Percentiles rank a stretch among this genome's conserved stretches.
Evolutionary conservation across 768 basidiomycete species (phyloP).

Genomic region (Auriscalpium vulgare): DNA sequence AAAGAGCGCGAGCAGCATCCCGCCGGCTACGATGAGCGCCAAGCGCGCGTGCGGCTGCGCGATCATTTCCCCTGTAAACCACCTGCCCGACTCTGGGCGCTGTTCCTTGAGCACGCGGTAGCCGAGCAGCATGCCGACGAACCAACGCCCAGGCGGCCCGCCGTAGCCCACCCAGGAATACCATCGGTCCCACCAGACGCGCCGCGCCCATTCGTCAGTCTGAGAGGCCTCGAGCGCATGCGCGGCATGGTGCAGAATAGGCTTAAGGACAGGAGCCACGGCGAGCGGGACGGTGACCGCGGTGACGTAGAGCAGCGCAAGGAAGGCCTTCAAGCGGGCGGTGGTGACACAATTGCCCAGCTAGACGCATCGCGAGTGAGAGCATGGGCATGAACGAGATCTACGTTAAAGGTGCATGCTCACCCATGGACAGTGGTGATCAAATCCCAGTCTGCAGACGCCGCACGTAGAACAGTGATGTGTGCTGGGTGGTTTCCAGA

Average conservation of each 20-base stretch:
- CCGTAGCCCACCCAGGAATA: conserved; percentile 17
- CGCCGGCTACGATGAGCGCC: conserved; percentile 1
- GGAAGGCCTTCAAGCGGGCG: conserved; percentile 11
- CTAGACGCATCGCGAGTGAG: background rate
- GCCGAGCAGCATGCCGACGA: conserved; percentile 12
- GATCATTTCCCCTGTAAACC: conserved; percentile 10
- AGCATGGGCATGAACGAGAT: background rate
- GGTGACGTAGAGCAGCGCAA: conserved; percentile 12
- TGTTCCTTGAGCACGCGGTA: conserved; percentile 7
- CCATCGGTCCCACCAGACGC: conserved; percentile 14
- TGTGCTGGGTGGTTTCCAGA: conserved; percentile 16
- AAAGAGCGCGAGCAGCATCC: conserved; percentile 7
- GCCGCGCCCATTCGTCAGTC: conserved; percentile 10
- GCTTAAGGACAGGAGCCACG: conserved; percentile 4
- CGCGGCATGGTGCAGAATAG: conserved; percentile 6
- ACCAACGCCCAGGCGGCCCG: conserved; percentile 15
- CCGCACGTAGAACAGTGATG: conserved; percentile 18
- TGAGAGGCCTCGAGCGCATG: conserved; percentile 11
- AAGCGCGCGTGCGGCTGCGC: conserved; percentile 8
- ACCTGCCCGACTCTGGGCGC: background rate
- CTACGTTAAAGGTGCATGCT: background rate
- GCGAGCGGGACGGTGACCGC: conserved; percentile 11
- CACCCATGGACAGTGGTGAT: conserved; percentile 20
- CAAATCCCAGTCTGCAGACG: conserved; percentile 18
- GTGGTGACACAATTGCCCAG: conserved; percentile 17